Conservation (phyloP, 768 basidiomycete genomes). For the Glaciozyma antarctica region DNA sequence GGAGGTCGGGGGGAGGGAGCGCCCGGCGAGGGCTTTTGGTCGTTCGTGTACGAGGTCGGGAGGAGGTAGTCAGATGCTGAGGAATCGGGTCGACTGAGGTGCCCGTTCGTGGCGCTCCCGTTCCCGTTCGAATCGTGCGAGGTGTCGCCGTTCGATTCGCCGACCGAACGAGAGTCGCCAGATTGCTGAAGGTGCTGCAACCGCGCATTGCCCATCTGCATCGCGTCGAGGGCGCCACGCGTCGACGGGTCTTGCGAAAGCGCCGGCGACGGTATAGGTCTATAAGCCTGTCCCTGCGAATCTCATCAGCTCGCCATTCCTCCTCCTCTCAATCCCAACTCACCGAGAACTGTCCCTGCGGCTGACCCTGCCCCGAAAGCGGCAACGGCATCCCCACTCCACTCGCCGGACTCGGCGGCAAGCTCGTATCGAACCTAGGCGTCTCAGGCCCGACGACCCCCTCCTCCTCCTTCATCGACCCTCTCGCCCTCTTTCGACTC, state of each 20-base stretch:
- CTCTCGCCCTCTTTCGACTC: conserved; percentile 18
- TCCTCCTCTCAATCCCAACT: not conserved
- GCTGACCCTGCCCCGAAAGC: not conserved
- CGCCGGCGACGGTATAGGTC: conserved; percentile 17
- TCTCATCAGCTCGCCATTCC: not conserved
- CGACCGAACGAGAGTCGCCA: not conserved
- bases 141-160: not conserved
- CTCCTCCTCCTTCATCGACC: conserved; percentile 14
- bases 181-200: conserved; percentile 7
- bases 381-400: not conserved
- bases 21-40: not conserved
- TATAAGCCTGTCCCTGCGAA: conserved; percentile 4
- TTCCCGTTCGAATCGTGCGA: not conserved
- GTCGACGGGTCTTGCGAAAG: conserved; percentile 1
- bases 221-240: conserved; percentile 1
- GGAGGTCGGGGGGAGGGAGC: not conserved
- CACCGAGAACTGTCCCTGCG: not conserved
- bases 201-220: not conserved
- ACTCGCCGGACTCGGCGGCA: conserved; percentile 10
- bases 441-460: not conserved
- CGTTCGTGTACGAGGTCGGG: not conserved
- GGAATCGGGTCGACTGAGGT: conserved; percentile 21
- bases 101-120: conserved; percentile 11
- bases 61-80: conserved; percentile 20
- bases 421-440: conserved; percentile 3